Evolutionary conservation across 1,284 basidiomycete genomes (phyloP).

Genomic region (Ganoderma sinense): DNA sequence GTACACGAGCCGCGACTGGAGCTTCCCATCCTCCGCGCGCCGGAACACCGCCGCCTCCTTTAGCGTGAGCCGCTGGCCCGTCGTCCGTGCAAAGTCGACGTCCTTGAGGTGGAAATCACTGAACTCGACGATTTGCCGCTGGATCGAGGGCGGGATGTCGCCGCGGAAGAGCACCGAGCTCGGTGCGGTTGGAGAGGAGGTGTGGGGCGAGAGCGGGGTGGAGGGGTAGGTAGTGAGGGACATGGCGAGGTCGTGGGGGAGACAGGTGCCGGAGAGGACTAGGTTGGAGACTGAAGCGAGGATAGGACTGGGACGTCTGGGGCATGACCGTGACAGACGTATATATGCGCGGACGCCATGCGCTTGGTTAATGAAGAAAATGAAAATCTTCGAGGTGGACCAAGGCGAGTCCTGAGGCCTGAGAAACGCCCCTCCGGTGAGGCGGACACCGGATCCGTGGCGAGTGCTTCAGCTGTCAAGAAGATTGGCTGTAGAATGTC

Average conservation of each 20-base stretch:
- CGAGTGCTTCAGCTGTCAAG: not conserved
- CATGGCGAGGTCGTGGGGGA: not conserved
- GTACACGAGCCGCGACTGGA: conserved; percentile 19
- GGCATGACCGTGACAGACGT: not conserved
- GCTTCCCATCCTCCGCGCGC: conserved; percentile 19
- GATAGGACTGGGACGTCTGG: not conserved
- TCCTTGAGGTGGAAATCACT: conserved; percentile 21
- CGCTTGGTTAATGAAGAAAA: not conserved
- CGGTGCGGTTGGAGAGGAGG: not conserved
- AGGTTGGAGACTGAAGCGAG: too few species aligned
- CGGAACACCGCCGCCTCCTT: conserved; percentile 18
- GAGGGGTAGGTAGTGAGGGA: not conserved
- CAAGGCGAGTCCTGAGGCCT: not conserved
- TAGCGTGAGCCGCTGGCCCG: conserved; percentile 14
- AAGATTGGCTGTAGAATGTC: not conserved
- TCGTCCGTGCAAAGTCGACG: conserved; percentile 16
- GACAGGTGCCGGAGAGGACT: not conserved
- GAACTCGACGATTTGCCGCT: conserved; percentile 20
- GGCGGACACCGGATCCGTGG: not conserved
- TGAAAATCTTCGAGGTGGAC: not conserved
- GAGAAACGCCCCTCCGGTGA: not conserved
- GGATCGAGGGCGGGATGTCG: conserved; percentile 14
- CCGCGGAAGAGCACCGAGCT: conserved; percentile 14
- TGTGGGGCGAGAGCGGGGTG: not conserved
- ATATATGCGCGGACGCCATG: not conserved